Evolutionary conservation across 2,329 filamentous ascomycete genomes (phyloP), one percentile per base, ranked within the genome.

Genomic region (Sporothrix pallida): DNA sequence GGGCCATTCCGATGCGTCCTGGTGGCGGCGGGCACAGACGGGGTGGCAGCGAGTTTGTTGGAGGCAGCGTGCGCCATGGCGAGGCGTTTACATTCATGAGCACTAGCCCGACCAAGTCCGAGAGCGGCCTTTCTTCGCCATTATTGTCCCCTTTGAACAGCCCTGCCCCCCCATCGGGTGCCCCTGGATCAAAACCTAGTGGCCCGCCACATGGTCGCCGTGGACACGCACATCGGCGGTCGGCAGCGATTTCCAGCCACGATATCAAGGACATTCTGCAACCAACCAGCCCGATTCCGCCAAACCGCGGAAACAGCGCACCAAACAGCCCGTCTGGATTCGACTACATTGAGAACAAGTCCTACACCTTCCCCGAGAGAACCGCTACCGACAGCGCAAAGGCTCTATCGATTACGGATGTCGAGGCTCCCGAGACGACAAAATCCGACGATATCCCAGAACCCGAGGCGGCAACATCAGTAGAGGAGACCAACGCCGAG

Each of bases 21-120:
- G 83, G 83, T 46, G 90, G 91, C 26, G 92, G 94, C 79, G 90
- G 92, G 44, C 95, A 97, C 81, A 88, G 91, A 78, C 89, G 95
- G 78, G 92, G 92, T 72, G 92, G 90, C 42, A 97, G 94, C 80
- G 94, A 97, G 80, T 94, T 97, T 78, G 92, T 97, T 65, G 93
- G 93, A 52, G 93, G 92, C 8, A 92, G 91, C 77, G 83, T 87
- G 77, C 84, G 89, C 77, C 81, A 86, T 82, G 83, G 88, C 13
- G 88, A 87, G 67, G 84, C 87, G 0, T 89, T 90, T 69, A 87
- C 87, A 10, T 83, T 89, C 8, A 86, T 93, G 83, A 92, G 89
- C 81, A 88, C 89, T 13, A 94, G 91, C 78, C 91, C 92, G 42
- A 92, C 90, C 12, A 93, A 91, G 76, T 85, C 85, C 72, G 87